Evolutionary conservation across 805 yeast genomes (phyloP).

Genomic region (Candida tibetensis): DNA sequence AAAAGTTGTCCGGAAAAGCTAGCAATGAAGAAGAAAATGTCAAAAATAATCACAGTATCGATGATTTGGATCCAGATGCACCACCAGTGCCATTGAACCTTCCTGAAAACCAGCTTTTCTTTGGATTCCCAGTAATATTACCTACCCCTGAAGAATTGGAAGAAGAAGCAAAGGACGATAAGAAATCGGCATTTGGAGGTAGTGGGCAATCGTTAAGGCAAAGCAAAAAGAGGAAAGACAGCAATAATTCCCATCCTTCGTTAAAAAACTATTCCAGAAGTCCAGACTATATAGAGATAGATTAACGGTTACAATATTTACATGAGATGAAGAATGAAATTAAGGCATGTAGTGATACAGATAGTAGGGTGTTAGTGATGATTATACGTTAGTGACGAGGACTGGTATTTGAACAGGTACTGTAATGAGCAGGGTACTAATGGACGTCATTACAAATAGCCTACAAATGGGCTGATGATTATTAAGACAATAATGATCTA

Average conservation of each 20-base stretch:
- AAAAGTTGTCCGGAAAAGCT: slow-evolving; percentile 64
- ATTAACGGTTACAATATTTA: slow-evolving; percentile 41
- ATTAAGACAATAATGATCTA: no score
- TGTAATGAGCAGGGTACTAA: no score
- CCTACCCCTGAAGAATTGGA: slow-evolving; percentile 30
- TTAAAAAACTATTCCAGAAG: slow-evolving; percentile 62
- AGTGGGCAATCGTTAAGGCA: slow-evolving; percentile 75
- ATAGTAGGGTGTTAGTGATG: no score
- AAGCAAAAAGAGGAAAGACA: slow-evolving; percentile 66
- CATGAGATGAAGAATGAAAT: no score
- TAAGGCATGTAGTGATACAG: background rate
- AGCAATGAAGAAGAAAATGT: slow-evolving; percentile 18
- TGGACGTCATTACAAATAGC: no score
- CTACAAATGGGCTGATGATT: no score
- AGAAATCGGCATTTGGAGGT: slow-evolving; percentile 47
- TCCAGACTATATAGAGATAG: slow-evolving; percentile 81
- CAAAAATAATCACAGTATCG: slow-evolving; percentile 30
- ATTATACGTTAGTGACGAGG: no score
- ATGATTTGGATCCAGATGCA: slow-evolving; percentile 51
- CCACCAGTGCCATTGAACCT: slow-evolving; percentile 69
- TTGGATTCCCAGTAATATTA: slow-evolving; percentile 80
- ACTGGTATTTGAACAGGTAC: background rate
- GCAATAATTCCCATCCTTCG: slow-evolving; percentile 45
- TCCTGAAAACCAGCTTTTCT: slow-evolving; percentile 85
- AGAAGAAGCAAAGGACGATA: slow-evolving; percentile 22